Base-by-base conservation (phyloP, 805 yeast genomes). In the Zygosaccharomyces siamensis region DNA sequence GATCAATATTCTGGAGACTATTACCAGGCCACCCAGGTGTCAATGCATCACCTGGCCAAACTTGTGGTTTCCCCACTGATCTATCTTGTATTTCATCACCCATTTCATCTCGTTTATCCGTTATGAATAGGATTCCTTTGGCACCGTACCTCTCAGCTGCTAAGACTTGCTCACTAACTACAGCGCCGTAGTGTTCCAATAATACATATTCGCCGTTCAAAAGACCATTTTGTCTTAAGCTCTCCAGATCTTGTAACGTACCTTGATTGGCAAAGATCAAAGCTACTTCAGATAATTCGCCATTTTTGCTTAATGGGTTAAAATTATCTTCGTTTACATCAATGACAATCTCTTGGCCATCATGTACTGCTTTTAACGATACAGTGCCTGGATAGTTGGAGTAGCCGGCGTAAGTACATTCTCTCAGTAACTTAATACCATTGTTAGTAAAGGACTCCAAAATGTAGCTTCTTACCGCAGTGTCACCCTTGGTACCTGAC, bases 401-500 rank as follows among this genome's bases (percentile, higher is more conserved):
- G 56, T 75, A 84, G 1, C 83, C 75, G 32, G 72, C 69, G 41
- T 79, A 75, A 38, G 79, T 81, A 7, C 57, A 47, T 42, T 63
- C 62, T 12, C 52, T 59, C 4, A 79, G 74, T 2, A 67, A 50
- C 26, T 70, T 68, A 18, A 89, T 52, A 1, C 86, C 86, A 53
- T 81, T 79, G 45, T 79, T 75, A 20, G 67, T 62, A 67, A 86
- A 79, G 43, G 78, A 77, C 21, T 76, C 77, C 51, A 79, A 73
- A 12, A 90, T 72, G 61, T 83, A 89, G 49, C 76, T 73, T 1
- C 89, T 83, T 32, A 89, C 68, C 0, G 92, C 77, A 50, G 80
- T 66, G 64, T 89, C 97, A 16, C 96, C 98, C 12, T 80, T 78
- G 2, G 97, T 84, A 3, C 98, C 98, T 0, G 97, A 81, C 54